These are phyloP conservation scores for Candida stauntonica DNA, from an alignment of 805 yeast species.

Conservation along the genomic window DNA sequence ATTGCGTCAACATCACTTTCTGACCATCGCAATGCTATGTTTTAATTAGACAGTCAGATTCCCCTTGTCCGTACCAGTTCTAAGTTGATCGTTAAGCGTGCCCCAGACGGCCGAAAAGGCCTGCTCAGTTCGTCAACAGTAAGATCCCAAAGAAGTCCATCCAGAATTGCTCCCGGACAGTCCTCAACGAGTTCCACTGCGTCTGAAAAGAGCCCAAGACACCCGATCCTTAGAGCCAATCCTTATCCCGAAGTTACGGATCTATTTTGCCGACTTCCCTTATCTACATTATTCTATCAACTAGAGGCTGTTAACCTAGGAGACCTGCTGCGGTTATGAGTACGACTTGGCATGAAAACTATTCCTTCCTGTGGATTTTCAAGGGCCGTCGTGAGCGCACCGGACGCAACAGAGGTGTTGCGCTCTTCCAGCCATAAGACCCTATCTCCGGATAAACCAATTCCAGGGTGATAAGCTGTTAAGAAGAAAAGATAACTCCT, in stretches of 20 bases:
- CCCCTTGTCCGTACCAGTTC: slow-evolving; percentile 6
- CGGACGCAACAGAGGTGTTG: slow-evolving; percentile 3
- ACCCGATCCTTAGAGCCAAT: neutral
- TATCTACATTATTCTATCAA: neutral
- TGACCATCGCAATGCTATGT: slow-evolving; percentile 6
- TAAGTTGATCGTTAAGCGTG: slow-evolving; percentile 6
- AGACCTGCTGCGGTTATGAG: neutral
- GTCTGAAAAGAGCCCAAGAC: neutral
- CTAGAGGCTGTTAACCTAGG: neutral
- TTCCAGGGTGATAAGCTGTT: slow-evolving; percentile 4
- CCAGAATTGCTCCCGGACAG: slow-evolving; percentile 4
- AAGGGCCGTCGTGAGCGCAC: slow-evolving; percentile 1
- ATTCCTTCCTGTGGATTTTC: neutral
- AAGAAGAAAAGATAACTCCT: slow-evolving; percentile 4
- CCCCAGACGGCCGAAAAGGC: slow-evolving; percentile 6
- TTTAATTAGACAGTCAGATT: slow-evolving; percentile 5
- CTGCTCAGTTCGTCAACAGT: slow-evolving; percentile 2
- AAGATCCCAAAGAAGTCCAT: slow-evolving; percentile 5
- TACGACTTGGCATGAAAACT: neutral
- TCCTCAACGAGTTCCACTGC: slow-evolving; percentile 2
- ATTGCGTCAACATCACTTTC: slow-evolving; percentile 4
- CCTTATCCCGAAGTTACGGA: neutral
- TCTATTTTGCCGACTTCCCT: neutral
- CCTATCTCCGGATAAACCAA: slow-evolving; percentile 3
- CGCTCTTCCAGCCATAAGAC: slow-evolving; percentile 2